Percentiles rank a stretch among this genome's conserved stretches.
Conservation (phyloP, 352 stramenopile species). For the Phytophthora cajani region DNA sequence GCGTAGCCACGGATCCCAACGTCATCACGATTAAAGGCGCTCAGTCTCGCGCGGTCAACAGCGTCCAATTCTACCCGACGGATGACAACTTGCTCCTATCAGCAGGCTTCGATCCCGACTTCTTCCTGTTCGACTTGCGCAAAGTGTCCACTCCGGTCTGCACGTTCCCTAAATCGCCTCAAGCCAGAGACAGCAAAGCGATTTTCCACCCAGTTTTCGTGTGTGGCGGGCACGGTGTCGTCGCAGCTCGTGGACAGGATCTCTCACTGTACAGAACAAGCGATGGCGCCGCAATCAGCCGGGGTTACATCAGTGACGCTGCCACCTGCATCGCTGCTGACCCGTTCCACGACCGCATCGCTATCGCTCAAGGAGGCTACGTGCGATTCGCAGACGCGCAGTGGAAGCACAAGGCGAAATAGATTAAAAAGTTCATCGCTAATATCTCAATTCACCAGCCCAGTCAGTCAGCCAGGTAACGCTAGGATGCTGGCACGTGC, state of each 20-base stretch:
- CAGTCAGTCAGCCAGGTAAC: neutral
- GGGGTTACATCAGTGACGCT: conserved; percentile 37
- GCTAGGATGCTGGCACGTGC: conserved; percentile 34
- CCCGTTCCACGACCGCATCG: conserved; percentile 44
- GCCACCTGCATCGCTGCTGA: conserved; percentile 44
- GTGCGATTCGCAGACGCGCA: conserved; percentile 42
- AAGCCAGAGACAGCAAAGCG: conserved; percentile 28
- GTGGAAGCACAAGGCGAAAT: conserved; percentile 20
- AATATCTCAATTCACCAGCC: conserved; percentile 15
- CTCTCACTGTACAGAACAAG: conserved; percentile 49
- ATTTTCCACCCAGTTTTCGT: conserved; percentile 70
- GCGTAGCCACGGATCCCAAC: conserved; percentile 12
- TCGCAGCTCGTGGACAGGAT: conserved; percentile 38
- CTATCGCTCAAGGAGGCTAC: conserved; percentile 32
- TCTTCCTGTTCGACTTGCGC: conserved; percentile 61
- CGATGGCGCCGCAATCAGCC: conserved; percentile 45
- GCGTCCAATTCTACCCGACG: conserved; percentile 58
- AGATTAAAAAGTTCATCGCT: conserved; percentile 4
- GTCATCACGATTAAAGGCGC: conserved; percentile 16
- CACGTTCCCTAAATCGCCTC: conserved; percentile 34
- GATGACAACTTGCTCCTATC: conserved; percentile 52
- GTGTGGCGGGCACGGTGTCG: conserved; percentile 31
- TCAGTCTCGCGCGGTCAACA: conserved; percentile 59
- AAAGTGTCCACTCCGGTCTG: conserved; percentile 39
- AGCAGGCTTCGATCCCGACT: conserved; percentile 53